Conservation (phyloP, 2,329 filamentous ascomycete genomes). For the Bipolaris cookei region DNA sequence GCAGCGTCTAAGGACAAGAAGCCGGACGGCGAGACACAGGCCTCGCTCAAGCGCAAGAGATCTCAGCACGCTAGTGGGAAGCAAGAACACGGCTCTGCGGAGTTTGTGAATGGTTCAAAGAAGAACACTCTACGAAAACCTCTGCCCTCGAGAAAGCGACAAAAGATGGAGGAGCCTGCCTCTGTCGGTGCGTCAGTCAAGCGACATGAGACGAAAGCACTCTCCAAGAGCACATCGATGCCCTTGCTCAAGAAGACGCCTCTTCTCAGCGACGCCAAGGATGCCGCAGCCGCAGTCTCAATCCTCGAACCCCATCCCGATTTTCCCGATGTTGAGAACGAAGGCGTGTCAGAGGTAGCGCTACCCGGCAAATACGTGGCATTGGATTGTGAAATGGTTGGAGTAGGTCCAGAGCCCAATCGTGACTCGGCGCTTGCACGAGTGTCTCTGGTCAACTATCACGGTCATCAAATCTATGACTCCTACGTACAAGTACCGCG, state of each 20-base stretch:
- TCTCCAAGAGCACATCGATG: slow-evolving; percentile 44
- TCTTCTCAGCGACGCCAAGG: slow-evolving; percentile 59
- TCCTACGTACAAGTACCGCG: slow-evolving; percentile 75
- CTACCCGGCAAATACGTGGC: slow-evolving; percentile 88
- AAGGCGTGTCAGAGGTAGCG: slow-evolving; percentile 58
- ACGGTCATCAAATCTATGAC: slow-evolving; percentile 91
- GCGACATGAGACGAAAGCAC: slow-evolving; percentile 53
- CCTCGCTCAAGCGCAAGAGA: slow-evolving; percentile 46
- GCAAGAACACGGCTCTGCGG: slow-evolving; percentile 21
- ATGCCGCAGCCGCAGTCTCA: slow-evolving; percentile 62
- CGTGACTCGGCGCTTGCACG: slow-evolving; percentile 80
- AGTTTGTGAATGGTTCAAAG: slow-evolving; percentile 45
- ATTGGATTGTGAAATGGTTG: slow-evolving; percentile 98
- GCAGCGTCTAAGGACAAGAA: slow-evolving; percentile 34
- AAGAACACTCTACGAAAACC: slow-evolving; percentile 27
- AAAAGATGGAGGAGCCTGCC: slow-evolving; percentile 49
- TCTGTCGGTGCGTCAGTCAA: slow-evolving; percentile 44
- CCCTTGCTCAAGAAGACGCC: slow-evolving; percentile 51
- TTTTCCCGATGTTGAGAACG: slow-evolving; percentile 52
- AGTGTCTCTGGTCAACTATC: slow-evolving; percentile 90
- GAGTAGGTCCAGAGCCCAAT: slow-evolving; percentile 69
- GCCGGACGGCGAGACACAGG: slow-evolving; percentile 31
- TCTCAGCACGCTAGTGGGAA: slow-evolving; percentile 28
- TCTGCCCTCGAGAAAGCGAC: slow-evolving; percentile 38
- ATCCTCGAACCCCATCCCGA: slow-evolving; percentile 53